Base-by-base conservation (phyloP, 1,139 yeast species). In the Blastobotrys proliferans region DNA sequence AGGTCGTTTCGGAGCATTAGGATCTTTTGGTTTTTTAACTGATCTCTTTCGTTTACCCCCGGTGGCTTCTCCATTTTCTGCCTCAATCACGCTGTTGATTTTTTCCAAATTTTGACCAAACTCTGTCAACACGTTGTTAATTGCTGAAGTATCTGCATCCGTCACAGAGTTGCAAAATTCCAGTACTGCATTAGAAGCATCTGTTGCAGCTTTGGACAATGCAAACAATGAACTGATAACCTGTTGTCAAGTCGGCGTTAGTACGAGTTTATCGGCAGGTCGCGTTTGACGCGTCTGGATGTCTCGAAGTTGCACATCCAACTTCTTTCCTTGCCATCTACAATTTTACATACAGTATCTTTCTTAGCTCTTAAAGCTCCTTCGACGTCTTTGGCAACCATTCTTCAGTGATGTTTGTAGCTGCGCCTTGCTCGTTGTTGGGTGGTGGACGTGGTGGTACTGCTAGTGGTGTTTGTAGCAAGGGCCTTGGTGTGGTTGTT, bases 191-290 rank as follows among this genome's bases (percentile, higher is more conserved):
- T 79, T 69, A 32, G 94, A 86, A 38, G 92, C 85, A 45, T 83
- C 88, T 51, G 75, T 78, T 35, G 95, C 90, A 17, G 90, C 85
- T 58, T 81, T 83, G 41, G 94, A 80, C 48, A 86, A 75, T 61
- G 83, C 88, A 57, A 81, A 82, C 48, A 86, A 75, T 5, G 94
- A 77, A 34, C 94, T 76, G 50, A 86, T 88, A 39, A 85, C 73
- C 64, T 80, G 25, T n/a, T n/a, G n/a, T n/a, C n/a, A n/a, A n/a
- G n/a, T n/a, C n/a, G n/a, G 22, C 24, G 19, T 19, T 10, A 17
- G 44, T 37, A 33, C 16, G 14, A 28, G 13, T 27, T 30, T 14
- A 14, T 20, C 18, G 9, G n/a, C n/a, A n/a, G n/a, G n/a, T n/a
- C n/a, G n/a, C n/a, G n/a, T 22, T 6, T 10, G 26, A 22, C 26